Evolutionary conservation across 257 asterid genomes (phyloP).

Genomic region (Leptodermis oblonga): DNA sequence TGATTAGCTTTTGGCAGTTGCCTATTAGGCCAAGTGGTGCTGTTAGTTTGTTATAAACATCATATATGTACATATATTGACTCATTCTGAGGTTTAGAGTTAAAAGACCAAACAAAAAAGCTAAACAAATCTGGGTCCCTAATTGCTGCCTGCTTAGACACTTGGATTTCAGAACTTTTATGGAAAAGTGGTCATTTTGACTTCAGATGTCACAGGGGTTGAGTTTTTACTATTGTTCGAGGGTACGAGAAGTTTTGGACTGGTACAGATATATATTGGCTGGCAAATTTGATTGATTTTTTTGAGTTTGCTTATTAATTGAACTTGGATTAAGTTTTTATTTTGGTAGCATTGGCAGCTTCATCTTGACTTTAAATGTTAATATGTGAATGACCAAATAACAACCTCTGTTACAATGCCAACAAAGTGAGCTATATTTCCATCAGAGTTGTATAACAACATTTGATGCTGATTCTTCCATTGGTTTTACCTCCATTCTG

Average conservation of each 20-base stretch:
- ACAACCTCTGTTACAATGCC: background rate
- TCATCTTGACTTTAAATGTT: background rate
- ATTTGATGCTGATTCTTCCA: conserved; percentile 9
- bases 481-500: conserved; percentile 22
- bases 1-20: background rate
- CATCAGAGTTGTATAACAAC: background rate
- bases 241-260: background rate
- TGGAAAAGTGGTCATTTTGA: background rate
- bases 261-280: background rate
- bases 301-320: background rate
- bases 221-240: background rate
- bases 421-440: background rate
- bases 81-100: background rate
- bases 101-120: background rate
- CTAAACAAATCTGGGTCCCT: too few species aligned
- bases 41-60: background rate
- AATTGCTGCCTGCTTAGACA: background rate
- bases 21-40: background rate
- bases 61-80: background rate
- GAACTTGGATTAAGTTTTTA: background rate
- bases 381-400: background rate
- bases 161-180: background rate
- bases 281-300: background rate
- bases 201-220: background rate
- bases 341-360: background rate